Evolutionary conservation across 108 stramenopile species (phyloP), one percentile per base, ranked within the genome.

Genomic region (Stephanodiscus minutulus): DNA sequence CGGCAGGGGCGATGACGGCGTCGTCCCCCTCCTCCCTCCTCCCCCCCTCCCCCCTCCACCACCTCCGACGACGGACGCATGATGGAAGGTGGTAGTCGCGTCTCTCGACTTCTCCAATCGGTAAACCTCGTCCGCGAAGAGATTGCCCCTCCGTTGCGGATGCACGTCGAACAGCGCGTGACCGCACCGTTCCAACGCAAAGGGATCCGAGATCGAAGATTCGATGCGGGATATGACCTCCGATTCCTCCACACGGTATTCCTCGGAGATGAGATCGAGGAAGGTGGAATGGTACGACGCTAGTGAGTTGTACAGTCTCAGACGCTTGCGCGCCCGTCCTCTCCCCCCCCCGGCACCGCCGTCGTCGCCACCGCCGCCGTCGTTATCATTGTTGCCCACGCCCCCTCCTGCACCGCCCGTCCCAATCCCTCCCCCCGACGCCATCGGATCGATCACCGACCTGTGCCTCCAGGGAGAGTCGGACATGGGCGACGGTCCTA

Each of bases 61-160:
- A 9, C 39, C 7, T 11, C 7, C 47, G 47, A 48, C 47, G 15
- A 18, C 47, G 52, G 18, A n/a, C 33, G 62, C 46, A 13, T 37
- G 58, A 60, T 53, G 70, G 43, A 68, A 77, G 22, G 79, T 71
- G 0, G 88, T 86, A 9, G 92, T 91, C 25, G 93, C 90, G 66
- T 94, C 93, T 3, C 54, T 17, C 8, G 90, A 84, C 66, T 91
- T 94, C 58, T 75, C 67, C 36, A 94, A 77, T 25, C 93, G 82
- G 64, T 94, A 94, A 3, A 94, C 87, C 85, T 94, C 93, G 47
- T 94, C 93, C 48, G 79, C 79, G 85, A 90, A 94, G 1, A 94
- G 61, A 74, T 91, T 91, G 9, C 93, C 93, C 2, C 93, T 70
- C 36, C 93, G 84, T 74, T 83, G 72, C 0, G 89, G 84, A 55